Evolutionary conservation across 2,329 filamentous ascomycete genomes (phyloP).

Genomic region (Verticillium nonalfalfae): DNA sequence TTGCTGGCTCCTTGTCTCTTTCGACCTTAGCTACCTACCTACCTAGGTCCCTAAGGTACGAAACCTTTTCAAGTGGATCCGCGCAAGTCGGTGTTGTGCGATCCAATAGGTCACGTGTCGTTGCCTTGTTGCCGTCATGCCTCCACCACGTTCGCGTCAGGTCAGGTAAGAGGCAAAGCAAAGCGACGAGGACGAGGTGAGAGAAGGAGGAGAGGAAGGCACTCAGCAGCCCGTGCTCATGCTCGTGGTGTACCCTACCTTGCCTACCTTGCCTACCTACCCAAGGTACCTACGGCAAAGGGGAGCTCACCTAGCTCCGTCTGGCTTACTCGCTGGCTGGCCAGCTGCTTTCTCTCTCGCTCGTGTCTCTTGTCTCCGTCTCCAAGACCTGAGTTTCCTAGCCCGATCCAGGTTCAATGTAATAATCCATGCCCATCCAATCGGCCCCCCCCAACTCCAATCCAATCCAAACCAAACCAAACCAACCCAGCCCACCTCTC

Average conservation of each 20-base stretch:
- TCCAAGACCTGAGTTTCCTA: background rate
- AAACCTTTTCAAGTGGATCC: background rate
- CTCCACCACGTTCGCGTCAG: background rate
- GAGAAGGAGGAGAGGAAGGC: background rate
- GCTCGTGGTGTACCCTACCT: background rate
- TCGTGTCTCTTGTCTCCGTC: background rate
- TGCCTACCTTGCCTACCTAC: too few relatives aligned
- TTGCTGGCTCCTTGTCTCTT: background rate
- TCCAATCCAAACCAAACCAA: background rate
- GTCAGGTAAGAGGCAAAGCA: background rate
- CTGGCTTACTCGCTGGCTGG: too few relatives aligned
- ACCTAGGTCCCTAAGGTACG: background rate
- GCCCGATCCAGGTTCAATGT: background rate
- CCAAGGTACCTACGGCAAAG: too few relatives aligned
- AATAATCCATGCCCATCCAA: background rate
- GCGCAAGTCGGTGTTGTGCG: background rate
- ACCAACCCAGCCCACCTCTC: background rate
- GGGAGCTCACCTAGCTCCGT: too few relatives aligned
- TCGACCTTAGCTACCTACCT: background rate
- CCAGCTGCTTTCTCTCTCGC: background rate
- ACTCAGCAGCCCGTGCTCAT: background rate
- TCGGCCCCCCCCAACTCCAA: background rate
- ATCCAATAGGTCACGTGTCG: background rate
- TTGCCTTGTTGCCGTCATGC: background rate
- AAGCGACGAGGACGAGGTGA: too few relatives aligned